Conservation (phyloP, 495 filamentous ascomycete species). For the Coniosporium apollinis region DNA sequence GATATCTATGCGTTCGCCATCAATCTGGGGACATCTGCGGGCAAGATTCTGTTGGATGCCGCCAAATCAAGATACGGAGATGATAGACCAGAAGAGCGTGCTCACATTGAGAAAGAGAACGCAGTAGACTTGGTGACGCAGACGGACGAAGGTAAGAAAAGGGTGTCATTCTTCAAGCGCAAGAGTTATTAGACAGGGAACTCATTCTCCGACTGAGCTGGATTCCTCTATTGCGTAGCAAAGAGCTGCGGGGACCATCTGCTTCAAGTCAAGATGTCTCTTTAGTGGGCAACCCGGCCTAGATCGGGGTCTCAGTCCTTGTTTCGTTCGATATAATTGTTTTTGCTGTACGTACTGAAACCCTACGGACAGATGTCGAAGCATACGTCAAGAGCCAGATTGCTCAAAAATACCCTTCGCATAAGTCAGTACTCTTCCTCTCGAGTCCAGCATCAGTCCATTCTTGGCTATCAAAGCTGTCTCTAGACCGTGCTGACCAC, state of each 20-base stretch:
- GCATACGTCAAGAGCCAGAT: slow-evolving; percentile 43
- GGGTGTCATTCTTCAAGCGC: too few relatives aligned
- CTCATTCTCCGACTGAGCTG: background rate
- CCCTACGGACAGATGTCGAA: slow-evolving; percentile 63
- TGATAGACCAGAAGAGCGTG: slow-evolving; percentile 17
- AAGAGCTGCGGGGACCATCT: background rate
- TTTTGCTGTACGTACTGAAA: too few relatives aligned
- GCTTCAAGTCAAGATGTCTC: too few relatives aligned
- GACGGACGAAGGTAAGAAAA: slow-evolving; percentile 42
- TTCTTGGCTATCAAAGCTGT: background rate
- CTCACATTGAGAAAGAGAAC: slow-evolving; percentile 40
- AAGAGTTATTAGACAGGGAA: too few relatives aligned
- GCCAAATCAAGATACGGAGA: slow-evolving; percentile 29
- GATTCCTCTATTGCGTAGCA: background rate
- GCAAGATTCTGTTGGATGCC: slow-evolving; percentile 37
- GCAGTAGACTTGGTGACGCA: slow-evolving; percentile 58
- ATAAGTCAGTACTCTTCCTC: slow-evolving; percentile 31
- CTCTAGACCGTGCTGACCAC: too few relatives aligned
- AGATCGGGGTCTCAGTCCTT: too few relatives aligned
- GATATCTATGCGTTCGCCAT: slow-evolving; percentile 50
- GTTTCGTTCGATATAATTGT: too few relatives aligned
- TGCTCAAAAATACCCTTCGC: slow-evolving; percentile 36
- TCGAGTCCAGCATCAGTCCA: too few relatives aligned
- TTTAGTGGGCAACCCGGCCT: too few relatives aligned
- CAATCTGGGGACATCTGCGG: slow-evolving; percentile 45